phyloP scores from a whole-genome alignment of 1,284 basidiomycete species.

The Puccinia hordei region DNA sequence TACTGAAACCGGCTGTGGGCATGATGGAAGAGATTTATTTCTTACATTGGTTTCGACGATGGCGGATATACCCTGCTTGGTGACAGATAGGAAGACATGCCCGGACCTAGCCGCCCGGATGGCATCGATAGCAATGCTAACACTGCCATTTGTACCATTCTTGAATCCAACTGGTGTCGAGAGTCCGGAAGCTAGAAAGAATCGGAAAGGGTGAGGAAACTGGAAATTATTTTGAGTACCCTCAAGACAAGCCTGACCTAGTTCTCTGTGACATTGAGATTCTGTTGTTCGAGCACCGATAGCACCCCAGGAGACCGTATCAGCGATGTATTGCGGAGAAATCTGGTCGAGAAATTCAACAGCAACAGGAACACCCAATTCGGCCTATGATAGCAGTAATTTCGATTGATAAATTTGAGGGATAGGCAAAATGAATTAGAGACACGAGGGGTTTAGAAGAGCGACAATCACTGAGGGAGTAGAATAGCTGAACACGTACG shows the following conservation, averaged over 20 bases:
- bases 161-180: slow-evolving; percentile 96
- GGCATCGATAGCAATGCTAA: slow-evolving; percentile 82
- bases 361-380: slow-evolving; percentile 60
- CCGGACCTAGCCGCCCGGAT: slow-evolving; percentile 89
- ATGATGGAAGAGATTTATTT: background rate
- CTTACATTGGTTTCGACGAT: slow-evolving; percentile 61
- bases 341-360: slow-evolving; percentile 70
- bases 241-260: slow-evolving; percentile 52
- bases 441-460: background rate
- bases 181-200: slow-evolving; percentile 63
- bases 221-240: background rate
- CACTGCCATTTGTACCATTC: slow-evolving; percentile 66
- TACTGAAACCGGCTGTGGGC: background rate
- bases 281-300: slow-evolving; percentile 97
- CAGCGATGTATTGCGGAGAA: slow-evolving; percentile 90
- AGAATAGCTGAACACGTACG: slow-evolving; percentile 58
- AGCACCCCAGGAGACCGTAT: slow-evolving; percentile 94
- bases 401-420: background rate
- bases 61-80: slow-evolving; percentile 71
- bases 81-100: slow-evolving; percentile 98
- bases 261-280: slow-evolving; percentile 86
- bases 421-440: background rate
- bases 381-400: slow-evolving; percentile 55
- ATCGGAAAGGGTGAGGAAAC: background rate
- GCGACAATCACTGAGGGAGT: background rate